A percentile compares a stretch with the other conserved stretches of the same genome.
phyloP scores from a whole-genome alignment of 805 yeast genomes.

The Cyberlindnera xishuangbannaensis region DNA sequence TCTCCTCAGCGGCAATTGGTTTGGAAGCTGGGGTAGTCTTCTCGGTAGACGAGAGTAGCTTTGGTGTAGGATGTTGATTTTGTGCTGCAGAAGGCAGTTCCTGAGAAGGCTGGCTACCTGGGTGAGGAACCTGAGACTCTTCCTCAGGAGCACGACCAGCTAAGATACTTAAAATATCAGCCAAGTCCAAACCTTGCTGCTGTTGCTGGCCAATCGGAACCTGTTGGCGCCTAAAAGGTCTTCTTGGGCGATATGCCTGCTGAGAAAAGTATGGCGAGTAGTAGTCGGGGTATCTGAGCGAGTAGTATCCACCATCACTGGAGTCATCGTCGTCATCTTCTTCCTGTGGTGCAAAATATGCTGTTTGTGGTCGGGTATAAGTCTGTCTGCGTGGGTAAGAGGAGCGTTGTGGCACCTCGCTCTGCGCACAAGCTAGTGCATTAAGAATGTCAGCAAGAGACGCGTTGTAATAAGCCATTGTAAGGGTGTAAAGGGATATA shows the following conservation, averaged over 20 bases:
- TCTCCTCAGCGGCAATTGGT: slow-evolving; percentile 7
- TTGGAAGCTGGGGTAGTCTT: slow-evolving; percentile 6
- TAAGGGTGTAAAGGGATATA: neutral
- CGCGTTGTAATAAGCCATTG: slow-evolving; percentile 16
- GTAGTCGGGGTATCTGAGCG: slow-evolving; percentile 14
- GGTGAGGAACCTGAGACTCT: neutral
- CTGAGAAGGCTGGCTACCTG: neutral
- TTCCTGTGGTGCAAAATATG: slow-evolving; percentile 7
- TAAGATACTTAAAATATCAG: slow-evolving; percentile 7
- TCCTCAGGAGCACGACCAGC: neutral
- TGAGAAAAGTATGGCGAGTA: slow-evolving; percentile 10
- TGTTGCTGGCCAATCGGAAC: slow-evolving; percentile 4
- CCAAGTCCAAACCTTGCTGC: slow-evolving; percentile 5
- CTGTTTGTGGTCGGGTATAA: slow-evolving; percentile 5
- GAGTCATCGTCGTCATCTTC: slow-evolving; percentile 18
- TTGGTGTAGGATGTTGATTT: neutral
- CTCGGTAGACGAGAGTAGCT: too few species aligned
- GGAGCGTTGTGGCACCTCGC: slow-evolving; percentile 7
- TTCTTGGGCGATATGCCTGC: slow-evolving; percentile 7
- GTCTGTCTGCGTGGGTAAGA: slow-evolving; percentile 11
- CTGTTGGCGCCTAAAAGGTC: slow-evolving; percentile 8
- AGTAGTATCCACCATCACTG: slow-evolving; percentile 15
- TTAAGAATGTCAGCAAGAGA: slow-evolving; percentile 20
- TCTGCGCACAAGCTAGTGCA: slow-evolving; percentile 13
- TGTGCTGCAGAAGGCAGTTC: neutral